Conservation (phyloP, 2,329 filamentous ascomycete species). For the Aspergillus quadricinctus region DNA sequence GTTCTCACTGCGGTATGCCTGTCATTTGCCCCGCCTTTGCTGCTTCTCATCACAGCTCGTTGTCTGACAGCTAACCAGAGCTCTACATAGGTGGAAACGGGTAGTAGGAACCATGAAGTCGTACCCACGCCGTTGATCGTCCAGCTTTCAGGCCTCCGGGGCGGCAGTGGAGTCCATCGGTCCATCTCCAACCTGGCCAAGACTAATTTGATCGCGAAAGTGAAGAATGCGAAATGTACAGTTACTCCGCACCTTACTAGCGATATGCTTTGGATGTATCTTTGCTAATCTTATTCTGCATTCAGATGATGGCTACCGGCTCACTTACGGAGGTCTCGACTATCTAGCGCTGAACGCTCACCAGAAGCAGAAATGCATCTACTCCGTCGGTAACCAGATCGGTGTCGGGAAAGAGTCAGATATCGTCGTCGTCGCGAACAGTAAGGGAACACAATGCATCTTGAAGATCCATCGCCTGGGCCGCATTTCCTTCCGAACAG, state of each 20-base stretch:
- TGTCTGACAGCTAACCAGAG: conserved; percentile 35
- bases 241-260: not conserved
- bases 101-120: conserved; percentile 94
- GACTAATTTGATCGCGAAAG: conserved; percentile 79
- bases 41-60: conserved; percentile 18
- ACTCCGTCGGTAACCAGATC: conserved; percentile 90
- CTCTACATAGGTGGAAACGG: conserved; percentile 71
- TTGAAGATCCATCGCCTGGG: conserved; percentile 95
- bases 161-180: conserved; percentile 72
- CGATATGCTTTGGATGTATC: not conserved
- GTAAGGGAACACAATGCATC: conserved; percentile 70
- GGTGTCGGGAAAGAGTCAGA: conserved; percentile 98
- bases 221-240: conserved; percentile 85
- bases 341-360: conserved; percentile 94
- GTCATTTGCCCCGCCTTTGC: conserved; percentile 19
- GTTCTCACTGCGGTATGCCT: conserved; percentile 79
- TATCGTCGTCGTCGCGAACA: conserved; percentile 86
- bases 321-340: conserved; percentile 94
- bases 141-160: conserved; percentile 74
- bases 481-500: conserved; percentile 92
- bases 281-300: not conserved
- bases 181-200: conserved; percentile 91
- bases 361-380: conserved; percentile 72
- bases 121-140: conserved; percentile 88
- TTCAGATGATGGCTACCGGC: conserved; percentile 82